These are phyloP conservation scores for Cylindrotheca fusiformis DNA, from an alignment of 108 stramenopile genomes.

Conservation along the genomic window DNA sequence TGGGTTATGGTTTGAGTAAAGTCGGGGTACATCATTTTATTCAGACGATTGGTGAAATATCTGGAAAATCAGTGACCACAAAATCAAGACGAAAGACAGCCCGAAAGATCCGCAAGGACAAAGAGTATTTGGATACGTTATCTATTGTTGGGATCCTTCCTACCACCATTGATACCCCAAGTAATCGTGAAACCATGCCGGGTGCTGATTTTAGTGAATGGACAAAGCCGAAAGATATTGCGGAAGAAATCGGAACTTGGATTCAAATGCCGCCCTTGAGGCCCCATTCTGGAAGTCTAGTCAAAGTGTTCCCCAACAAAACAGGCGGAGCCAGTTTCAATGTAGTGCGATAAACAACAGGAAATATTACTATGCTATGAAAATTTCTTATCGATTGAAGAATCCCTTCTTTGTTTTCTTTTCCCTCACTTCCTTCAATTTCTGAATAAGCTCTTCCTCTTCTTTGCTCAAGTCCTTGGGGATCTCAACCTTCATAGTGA, in stretches of 20 bases:
- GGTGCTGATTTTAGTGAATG: slow-evolving; percentile 40
- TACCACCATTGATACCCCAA: slow-evolving; percentile 73
- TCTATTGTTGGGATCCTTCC: slow-evolving; percentile 68
- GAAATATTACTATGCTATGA: neutral
- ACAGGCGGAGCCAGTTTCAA: slow-evolving; percentile 57
- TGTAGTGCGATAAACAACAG: slow-evolving; percentile 38
- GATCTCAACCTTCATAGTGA: slow-evolving; percentile 94
- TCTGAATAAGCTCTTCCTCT: slow-evolving; percentile 80
- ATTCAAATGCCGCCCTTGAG: slow-evolving; percentile 54
- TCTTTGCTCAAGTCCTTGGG: slow-evolving; percentile 89
- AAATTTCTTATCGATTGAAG: slow-evolving; percentile 12
- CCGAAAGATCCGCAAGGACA: slow-evolving; percentile 16
- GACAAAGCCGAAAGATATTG: slow-evolving; percentile 74
- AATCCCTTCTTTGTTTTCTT: slow-evolving; percentile 35
- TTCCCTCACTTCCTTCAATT: slow-evolving; percentile 75
- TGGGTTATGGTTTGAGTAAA: slow-evolving; percentile 69
- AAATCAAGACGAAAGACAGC: slow-evolving; percentile 40
- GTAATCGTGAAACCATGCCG: slow-evolving; percentile 66
- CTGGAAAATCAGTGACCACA: slow-evolving; percentile 30
- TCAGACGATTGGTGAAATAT: slow-evolving; percentile 57
- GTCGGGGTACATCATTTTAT: slow-evolving; percentile 64
- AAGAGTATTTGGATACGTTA: slow-evolving; percentile 25
- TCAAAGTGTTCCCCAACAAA: slow-evolving; percentile 70
- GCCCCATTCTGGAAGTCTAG: slow-evolving; percentile 77
- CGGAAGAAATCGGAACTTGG: slow-evolving; percentile 75